Base-by-base conservation (phyloP, 805 yeast genomes). In the Lipomyces sp. region DNA sequence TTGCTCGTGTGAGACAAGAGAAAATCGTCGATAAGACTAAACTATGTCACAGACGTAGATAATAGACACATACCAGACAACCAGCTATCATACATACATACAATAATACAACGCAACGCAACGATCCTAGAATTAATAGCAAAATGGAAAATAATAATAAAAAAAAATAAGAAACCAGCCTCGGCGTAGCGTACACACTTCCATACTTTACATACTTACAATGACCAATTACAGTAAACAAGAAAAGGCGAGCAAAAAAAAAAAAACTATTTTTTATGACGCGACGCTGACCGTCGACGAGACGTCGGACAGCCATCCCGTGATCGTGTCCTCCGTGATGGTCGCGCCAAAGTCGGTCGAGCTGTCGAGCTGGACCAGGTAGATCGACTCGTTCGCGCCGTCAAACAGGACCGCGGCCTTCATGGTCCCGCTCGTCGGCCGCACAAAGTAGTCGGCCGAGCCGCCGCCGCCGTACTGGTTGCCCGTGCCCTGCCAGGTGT, bases 381-480 rank as follows among this genome's bases (percentile, higher is more conserved):
- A 78, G 60, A 88, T 75, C 36, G 68, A 61, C 43, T 68, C 53
- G 50, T 67, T 68, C 35, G 70, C 74, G 39, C 70, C 71, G 58
- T 78, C 73, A 72, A 93, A 91, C 65, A 93, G 73, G 53, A 79
- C 96, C 60, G 96, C 98, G 65, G 93, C 96, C 76, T 86, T 88
- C 75, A 88, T 73, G 39, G 95, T 74, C 19, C 80, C 76, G 55
- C 73, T 65, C 39, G 84, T 78, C 63, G 98, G 98, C 79, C 98
- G 88, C 21, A 69, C 63, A 69, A 93, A 86, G 78, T 84, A 91
- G 74, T 91, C 93, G 58, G 81, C 75, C 55, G 95, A 74, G 65
- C 95, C 95, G 68, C 91, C 95, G 63, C 96, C 97, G 47, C 74
- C 73, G 40, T 58, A 52, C 39, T 46, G 38, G 52, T 81, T 80